Percentiles rank a stretch among this genome's conserved stretches.
Conservation (phyloP, 1,284 basidiomycete genomes). For the Golubevia pallescens region DNA sequence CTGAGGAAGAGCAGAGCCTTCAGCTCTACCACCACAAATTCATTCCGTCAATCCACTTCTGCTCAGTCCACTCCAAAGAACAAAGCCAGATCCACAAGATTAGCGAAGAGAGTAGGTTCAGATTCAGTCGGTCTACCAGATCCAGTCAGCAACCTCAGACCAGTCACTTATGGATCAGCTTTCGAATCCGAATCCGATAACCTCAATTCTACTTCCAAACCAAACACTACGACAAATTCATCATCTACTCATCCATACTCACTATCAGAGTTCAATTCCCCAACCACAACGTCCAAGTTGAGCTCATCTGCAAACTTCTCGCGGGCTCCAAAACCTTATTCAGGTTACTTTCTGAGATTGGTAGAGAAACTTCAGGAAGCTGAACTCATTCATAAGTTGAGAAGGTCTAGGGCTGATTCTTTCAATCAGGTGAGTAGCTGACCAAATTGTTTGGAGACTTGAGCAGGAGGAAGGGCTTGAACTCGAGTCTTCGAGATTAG, state of each 20-base stretch:
- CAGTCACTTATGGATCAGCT: conserved; percentile 43
- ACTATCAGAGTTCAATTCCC: conserved; percentile 34
- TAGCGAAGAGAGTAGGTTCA: no score
- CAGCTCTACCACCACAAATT: no score
- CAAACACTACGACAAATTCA: no score
- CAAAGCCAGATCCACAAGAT: no score
- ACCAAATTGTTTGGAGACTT: no score
- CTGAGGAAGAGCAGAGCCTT: no score
- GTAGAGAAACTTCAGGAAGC: conserved; percentile 39
- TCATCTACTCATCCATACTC: conserved; percentile 50
- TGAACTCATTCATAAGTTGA: conserved; percentile 40
- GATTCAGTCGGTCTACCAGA: conserved; percentile 44
- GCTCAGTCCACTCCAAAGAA: no score
- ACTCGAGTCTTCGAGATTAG: no score
- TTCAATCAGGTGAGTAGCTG: conserved; percentile 33
- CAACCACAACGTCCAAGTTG: neutral
- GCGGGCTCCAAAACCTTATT: conserved; percentile 8
- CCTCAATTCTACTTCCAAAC: neutral
- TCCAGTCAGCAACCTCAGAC: conserved; percentile 49
- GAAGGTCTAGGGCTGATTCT: conserved; percentile 37
- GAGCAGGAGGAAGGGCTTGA: no score
- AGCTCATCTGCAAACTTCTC: conserved; percentile 5
- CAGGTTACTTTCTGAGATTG: conserved; percentile 31
- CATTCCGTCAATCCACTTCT: no score
- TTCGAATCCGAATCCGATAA: conserved; percentile 28